Percentiles rank a stretch among this genome's conserved stretches.
Conservation (phyloP, 495 filamentous ascomycete species). For the Neurospora sp. region DNA sequence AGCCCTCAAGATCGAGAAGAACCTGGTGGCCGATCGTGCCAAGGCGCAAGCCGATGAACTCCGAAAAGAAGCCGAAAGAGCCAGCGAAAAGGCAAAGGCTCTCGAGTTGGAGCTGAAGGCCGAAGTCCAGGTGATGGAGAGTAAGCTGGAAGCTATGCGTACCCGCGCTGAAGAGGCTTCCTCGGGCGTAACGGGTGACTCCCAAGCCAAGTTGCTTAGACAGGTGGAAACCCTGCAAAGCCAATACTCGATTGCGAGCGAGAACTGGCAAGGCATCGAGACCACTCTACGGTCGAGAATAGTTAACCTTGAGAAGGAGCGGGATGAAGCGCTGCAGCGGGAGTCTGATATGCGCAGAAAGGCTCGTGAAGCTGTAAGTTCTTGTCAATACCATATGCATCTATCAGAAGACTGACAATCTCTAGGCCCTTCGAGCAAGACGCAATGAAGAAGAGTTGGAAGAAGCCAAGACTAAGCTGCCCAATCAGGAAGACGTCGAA, state of each 20-base stretch:
- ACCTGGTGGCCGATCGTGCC: slow-evolving; percentile 56
- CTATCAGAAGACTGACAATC: slow-evolving; percentile 9
- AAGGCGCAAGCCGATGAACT: slow-evolving; percentile 59
- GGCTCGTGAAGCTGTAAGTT: slow-evolving; percentile 69
- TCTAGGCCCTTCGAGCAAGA: slow-evolving; percentile 62
- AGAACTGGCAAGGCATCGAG: slow-evolving; percentile 97
- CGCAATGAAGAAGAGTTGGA: slow-evolving; percentile 78
- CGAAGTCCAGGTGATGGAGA: slow-evolving; percentile 77
- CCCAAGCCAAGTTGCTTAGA: slow-evolving; percentile 79
- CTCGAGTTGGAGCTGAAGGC: slow-evolving; percentile 70
- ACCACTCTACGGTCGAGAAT: slow-evolving; percentile 66
- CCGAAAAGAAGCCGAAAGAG: slow-evolving; percentile 61
- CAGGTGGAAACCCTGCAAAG: slow-evolving; percentile 94
- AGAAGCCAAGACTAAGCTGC: slow-evolving; percentile 50
- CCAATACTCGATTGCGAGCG: slow-evolving; percentile 86
- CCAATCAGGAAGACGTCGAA: slow-evolving; percentile 42
- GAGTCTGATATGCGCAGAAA: slow-evolving; percentile 81
- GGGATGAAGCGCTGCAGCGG: slow-evolving; percentile 72
- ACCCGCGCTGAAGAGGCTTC: slow-evolving; percentile 82
- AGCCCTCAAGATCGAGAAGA: slow-evolving; percentile 65
- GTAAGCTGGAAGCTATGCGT: slow-evolving; percentile 81
- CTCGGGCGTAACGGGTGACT: slow-evolving; percentile 68
- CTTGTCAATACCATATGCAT: not conserved
- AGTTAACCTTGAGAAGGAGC: slow-evolving; percentile 70
- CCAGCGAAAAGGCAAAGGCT: slow-evolving; percentile 58